Evolutionary conservation across 495 filamentous ascomycete species (phyloP).

Genomic region (Staphylotrichum longicolle): DNA sequence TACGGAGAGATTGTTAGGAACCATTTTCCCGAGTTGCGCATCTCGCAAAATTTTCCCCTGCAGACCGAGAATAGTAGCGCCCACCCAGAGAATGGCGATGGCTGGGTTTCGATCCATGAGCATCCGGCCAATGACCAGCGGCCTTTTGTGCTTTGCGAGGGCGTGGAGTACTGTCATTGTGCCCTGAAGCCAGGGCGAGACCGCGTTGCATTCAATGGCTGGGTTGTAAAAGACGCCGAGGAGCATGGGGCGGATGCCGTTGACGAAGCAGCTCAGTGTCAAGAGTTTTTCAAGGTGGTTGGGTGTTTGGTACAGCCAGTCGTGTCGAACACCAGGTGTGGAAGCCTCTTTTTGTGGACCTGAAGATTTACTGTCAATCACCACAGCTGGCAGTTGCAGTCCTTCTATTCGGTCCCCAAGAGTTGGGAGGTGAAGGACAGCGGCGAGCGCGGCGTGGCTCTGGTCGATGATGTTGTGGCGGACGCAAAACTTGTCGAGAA

Average conservation of each 20-base stretch:
- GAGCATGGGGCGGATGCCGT: conserved; percentile 11
- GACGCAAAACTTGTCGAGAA: conserved; percentile 4
- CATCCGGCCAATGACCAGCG: conserved; percentile 18
- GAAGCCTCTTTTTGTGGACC: too few relatives aligned
- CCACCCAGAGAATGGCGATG: conserved; percentile 20
- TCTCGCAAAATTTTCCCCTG: conserved; percentile 8
- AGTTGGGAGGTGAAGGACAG: conserved; percentile 1
- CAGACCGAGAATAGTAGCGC: conserved; percentile 18
- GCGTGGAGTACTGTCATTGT: conserved; percentile 16
- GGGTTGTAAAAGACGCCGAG: conserved; percentile 24
- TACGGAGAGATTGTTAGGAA: conserved; percentile 14
- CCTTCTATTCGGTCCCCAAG: neutral
- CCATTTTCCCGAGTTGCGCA: conserved; percentile 5
- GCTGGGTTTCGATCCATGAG: conserved; percentile 20
- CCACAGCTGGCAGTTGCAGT: neutral
- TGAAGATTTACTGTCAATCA: neutral
- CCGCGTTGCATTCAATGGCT: conserved; percentile 18
- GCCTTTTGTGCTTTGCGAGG: neutral
- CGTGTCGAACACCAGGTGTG: too few relatives aligned
- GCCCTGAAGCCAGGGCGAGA: conserved; percentile 24
- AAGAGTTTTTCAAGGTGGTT: neutral
- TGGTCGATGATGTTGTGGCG: conserved; percentile 12
- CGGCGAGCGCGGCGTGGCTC: conserved; percentile 20
- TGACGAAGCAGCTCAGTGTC: neutral
- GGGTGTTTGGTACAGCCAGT: neutral